Evolutionary conservation across 2,329 filamentous ascomycete species (phyloP).

Genomic region (Volutella citrinella): DNA sequence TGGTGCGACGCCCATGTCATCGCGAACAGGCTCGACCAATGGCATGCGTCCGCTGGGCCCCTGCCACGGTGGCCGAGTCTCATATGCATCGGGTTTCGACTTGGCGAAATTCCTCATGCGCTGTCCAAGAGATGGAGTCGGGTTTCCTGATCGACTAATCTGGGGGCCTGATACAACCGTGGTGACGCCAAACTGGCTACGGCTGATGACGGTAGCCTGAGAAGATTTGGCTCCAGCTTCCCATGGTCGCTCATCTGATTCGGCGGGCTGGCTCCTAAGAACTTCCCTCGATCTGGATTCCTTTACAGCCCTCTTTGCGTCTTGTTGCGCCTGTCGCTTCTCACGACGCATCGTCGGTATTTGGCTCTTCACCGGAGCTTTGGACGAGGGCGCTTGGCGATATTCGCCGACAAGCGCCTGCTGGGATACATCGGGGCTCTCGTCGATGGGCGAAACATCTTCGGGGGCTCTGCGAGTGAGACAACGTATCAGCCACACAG

Average conservation of each 20-base stretch:
- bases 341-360: slow-evolving; percentile 53
- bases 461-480: slow-evolving; percentile 23
- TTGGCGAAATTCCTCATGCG: slow-evolving; percentile 32
- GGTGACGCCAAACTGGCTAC: slow-evolving; percentile 19
- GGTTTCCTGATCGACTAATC: slow-evolving; percentile 20
- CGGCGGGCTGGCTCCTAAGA: slow-evolving; percentile 12
- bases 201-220: slow-evolving; percentile 6
- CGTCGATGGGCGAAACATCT: slow-evolving; percentile 55
- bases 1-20: slow-evolving; percentile 55
- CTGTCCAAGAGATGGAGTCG: slow-evolving; percentile 30
- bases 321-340: slow-evolving; percentile 43
- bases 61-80: slow-evolving; percentile 62
- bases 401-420: slow-evolving; percentile 17
- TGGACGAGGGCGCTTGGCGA: slow-evolving; percentile 13
- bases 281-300: slow-evolving; percentile 32
- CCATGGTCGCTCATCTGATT: slow-evolving; percentile 17
- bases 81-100: slow-evolving; percentile 36
- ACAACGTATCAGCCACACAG: slow-evolving; percentile 18
- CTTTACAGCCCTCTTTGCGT: slow-evolving; percentile 33
- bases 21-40: slow-evolving; percentile 62
- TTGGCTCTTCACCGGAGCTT: slow-evolving; percentile 33
- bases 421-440: slow-evolving; percentile 36
- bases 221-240: slow-evolving; percentile 9
- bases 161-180: slow-evolving; percentile 25
- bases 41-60: slow-evolving; percentile 67